Conservation (phyloP, 768 basidiomycete genomes). For the Auricularia heimuer region DNA sequence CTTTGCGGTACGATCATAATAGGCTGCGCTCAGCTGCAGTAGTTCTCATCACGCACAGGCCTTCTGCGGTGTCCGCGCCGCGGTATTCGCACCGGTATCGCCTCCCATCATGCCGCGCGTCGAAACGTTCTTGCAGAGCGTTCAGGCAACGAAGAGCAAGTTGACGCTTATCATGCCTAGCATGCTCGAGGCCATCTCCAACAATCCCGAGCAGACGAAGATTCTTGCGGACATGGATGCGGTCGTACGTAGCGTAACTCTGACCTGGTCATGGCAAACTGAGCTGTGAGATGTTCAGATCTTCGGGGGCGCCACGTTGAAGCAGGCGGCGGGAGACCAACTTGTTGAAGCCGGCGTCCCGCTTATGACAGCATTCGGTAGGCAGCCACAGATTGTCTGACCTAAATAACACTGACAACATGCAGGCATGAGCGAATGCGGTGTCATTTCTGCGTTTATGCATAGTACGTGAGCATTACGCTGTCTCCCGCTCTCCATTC, state of each 20-base stretch:
- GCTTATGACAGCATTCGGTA: background rate
- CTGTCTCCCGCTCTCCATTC: background rate
- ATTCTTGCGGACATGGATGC: background rate
- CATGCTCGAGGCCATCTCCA: background rate
- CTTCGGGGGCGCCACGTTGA: constrained; percentile 20
- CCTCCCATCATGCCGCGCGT: background rate
- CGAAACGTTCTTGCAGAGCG: background rate
- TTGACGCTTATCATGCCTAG: background rate
- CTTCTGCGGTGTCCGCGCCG: background rate
- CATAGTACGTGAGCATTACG: background rate
- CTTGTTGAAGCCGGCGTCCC: constrained; percentile 4
- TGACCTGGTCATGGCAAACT: too few relatives aligned
- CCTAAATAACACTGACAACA: background rate
- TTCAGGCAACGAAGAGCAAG: background rate
- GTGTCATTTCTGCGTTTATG: background rate
- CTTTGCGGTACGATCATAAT: background rate
- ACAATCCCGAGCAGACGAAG: background rate
- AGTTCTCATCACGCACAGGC: background rate
- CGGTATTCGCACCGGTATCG: background rate
- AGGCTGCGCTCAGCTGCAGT: background rate
- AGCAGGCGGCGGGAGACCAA: constrained; percentile 16
- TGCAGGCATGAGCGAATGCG: background rate
- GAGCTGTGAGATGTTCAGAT: background rate
- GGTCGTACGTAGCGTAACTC: background rate
- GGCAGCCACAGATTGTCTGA: background rate